Conservation (phyloP, 2,329 filamentous ascomycete species). For the Phyllosticta citribraziliensis region DNA sequence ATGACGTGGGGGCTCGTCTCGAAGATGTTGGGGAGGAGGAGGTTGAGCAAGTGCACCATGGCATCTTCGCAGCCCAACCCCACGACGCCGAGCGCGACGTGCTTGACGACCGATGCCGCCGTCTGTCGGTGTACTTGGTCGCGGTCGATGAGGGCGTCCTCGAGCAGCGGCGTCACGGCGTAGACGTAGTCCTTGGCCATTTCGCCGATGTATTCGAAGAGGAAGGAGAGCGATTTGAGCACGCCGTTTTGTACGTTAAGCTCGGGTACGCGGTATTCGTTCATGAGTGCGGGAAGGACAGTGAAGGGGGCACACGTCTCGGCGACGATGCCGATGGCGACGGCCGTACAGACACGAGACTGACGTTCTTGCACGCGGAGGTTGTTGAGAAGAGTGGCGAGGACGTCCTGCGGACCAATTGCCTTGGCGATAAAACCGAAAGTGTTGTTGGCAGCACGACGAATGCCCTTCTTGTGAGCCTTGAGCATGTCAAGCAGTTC, state of each 20-base stretch:
- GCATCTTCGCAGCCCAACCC: conserved; percentile 95
- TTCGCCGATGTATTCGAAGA: conserved; percentile 98
- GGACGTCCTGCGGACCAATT: conserved; percentile 93
- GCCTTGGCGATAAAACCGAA: conserved; percentile 99
- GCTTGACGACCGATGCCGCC: conserved; percentile 92
- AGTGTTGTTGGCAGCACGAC: conserved; percentile 96
- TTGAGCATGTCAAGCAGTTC: conserved; percentile 98
- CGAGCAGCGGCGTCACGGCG: conserved; percentile 86
- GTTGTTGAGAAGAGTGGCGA: conserved; percentile 93
- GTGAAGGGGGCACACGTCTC: conserved; percentile 98
- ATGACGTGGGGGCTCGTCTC: conserved; percentile 98
- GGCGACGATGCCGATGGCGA: conserved; percentile 95
- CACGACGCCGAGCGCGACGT: conserved; percentile 94
- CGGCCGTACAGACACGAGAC: conserved; percentile 94
- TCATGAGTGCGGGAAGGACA: conserved; percentile 97
- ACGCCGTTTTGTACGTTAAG: conserved; percentile 99
- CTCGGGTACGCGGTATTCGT: conserved; percentile 96
- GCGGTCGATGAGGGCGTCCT: conserved; percentile 93
- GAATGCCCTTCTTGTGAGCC: conserved; percentile 98
- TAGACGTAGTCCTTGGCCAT: conserved; percentile 99
- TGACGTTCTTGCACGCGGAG: conserved; percentile 94
- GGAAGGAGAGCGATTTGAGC: conserved; percentile 89
- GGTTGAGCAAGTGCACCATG: conserved; percentile 94
- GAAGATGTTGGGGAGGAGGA: conserved; percentile 93
- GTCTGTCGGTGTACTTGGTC: conserved; percentile 98